Evolutionary conservation across 305 asterid species (phyloP), one percentile per base, ranked within the genome.

Genomic region (Plantago lanceolata): DNA sequence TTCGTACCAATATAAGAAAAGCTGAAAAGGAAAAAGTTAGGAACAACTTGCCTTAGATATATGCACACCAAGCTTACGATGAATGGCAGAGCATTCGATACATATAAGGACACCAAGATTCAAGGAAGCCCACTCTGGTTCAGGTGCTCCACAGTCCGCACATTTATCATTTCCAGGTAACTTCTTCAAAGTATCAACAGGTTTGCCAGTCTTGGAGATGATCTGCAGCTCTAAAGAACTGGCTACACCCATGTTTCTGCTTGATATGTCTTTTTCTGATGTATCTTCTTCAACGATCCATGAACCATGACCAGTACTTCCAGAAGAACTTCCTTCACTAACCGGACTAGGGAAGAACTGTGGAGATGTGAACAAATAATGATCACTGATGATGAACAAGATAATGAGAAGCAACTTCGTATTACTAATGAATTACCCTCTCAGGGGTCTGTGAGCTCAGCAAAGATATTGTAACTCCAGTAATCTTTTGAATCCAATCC

Each of bases 81-180:
- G 97, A 82, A 88, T 61, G 52, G 96, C 95, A 63, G 97, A 90
- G 79, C 97, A 88, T 71, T 90, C 95, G 17, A 90, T 90, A 67
- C 97, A 90, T 57, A 90, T 80, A 72, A 88, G 95, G 78, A 90
- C 57, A 15, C 96, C 96, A 68, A 84, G 86, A 73, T 90, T 90
- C 82, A 90, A 79, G 76, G 97, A 90, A 73, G 96, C 97, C 97
- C 97, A 90, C 44, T 90, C 97, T 60, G 97, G 97, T 61, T 82
- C 95, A 60, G 89, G 84, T 48, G 97, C 89, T 67, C 96, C 95
- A 53, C 97, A 90, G 79, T 90, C 97, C 14, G 97, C 97, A 81
- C 97, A 90, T 82, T 82, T 88, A 74, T 90, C 96, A 75, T 88
- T 90, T 63, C 97, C 95, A 51, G 88, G 95, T 76, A 88, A 62